Base-by-base conservation (phyloP, 2,329 filamentous ascomycete species). In the Epichloe sp. region DNA sequence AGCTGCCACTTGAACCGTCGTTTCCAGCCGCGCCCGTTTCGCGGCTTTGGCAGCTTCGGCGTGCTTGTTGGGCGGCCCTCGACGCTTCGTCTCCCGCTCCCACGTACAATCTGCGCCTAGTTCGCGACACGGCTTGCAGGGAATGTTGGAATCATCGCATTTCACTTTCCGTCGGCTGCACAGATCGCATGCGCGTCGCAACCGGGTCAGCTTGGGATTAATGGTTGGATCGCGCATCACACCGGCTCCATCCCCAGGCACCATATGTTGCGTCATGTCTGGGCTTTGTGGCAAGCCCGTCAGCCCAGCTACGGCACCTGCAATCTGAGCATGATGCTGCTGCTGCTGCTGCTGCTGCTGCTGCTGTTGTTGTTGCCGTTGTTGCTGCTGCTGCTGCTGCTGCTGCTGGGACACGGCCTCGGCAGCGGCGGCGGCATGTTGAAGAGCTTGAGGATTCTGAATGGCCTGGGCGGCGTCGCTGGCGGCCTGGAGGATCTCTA, bases 161-260 rank as follows among this genome's bases (percentile, higher is more conserved):
- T 81, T 81, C 44, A 81, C 78, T 55, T 81, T 81, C 52, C 78
- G 75, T 63, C 77, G 74, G 53, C 77, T 80, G 61, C 78, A 81
- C 71, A 81, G 76, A 56, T 81, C 78, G 57, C 78, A 81, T 14
- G 78, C 78, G 47, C 78, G 73, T 53, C 78, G 70, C 35, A 81
- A 68, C 6, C 78, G 74, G 31, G 76, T 80, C 44, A 76, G 66
- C 64, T 78, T 79, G 15, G 69, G 70, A 50, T 72, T 73, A 50
- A 71, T 62, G 12, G 65, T 68, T 7, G 69, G 68, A 51, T 73
- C 70, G 41, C 69, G 65, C 56, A 64, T 60, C 26, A 58, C 52
- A 47, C 56, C 58, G 40, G 54, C 52, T 36, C 55, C 26, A 31
- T 31, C 45, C 4, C 52, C 50, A 5, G 52, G 26, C 11, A 52